Percentiles rank a stretch among this genome's conserved stretches.
Evolutionary conservation across 2,329 filamentous ascomycete genomes (phyloP).

Genomic region (Ambrosiella cleistominuta): DNA sequence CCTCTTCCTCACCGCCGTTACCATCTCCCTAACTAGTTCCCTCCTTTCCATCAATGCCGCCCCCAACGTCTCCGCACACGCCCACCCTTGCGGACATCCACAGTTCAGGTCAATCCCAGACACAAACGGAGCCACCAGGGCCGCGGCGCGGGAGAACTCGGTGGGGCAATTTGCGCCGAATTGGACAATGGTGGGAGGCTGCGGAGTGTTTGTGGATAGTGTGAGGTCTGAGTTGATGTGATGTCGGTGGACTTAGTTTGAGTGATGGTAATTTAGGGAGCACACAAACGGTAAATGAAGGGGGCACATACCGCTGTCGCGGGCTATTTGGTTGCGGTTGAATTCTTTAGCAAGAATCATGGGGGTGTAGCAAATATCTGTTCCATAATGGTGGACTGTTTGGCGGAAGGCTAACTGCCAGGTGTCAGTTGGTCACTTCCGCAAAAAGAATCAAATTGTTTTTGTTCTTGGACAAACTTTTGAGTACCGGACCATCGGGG

Average conservation of each 20-base stretch:
- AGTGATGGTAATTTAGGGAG: background rate
- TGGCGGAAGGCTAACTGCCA: constrained; percentile 49
- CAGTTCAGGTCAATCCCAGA: constrained; percentile 55
- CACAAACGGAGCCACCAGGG: constrained; percentile 42
- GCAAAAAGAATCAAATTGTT: too few relatives aligned
- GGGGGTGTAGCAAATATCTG: constrained; percentile 52
- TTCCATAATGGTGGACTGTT: constrained; percentile 45
- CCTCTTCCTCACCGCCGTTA: constrained; percentile 35
- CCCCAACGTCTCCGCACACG: constrained; percentile 48
- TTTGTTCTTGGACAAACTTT: constrained; percentile 23
- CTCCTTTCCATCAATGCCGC: constrained; percentile 51
- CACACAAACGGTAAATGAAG: background rate
- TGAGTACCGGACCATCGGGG: constrained; percentile 52
- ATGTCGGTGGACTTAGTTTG: background rate
- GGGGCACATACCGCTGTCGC: constrained; percentile 35
- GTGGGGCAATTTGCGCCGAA: constrained; percentile 45
- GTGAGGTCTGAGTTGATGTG: constrained; percentile 34
- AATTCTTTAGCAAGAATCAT: constrained; percentile 57
- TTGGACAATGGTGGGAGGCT: constrained; percentile 47
- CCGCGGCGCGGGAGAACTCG: constrained; percentile 45
- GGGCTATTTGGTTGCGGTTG: constrained; percentile 40
- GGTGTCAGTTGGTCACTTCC: background rate
- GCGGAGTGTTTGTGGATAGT: constrained; percentile 31
- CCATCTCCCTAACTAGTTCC: constrained; percentile 48
- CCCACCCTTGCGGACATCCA: constrained; percentile 57